Conservation (phyloP, 2,329 filamentous ascomycete species). For the Penicillium sp. region DNA sequence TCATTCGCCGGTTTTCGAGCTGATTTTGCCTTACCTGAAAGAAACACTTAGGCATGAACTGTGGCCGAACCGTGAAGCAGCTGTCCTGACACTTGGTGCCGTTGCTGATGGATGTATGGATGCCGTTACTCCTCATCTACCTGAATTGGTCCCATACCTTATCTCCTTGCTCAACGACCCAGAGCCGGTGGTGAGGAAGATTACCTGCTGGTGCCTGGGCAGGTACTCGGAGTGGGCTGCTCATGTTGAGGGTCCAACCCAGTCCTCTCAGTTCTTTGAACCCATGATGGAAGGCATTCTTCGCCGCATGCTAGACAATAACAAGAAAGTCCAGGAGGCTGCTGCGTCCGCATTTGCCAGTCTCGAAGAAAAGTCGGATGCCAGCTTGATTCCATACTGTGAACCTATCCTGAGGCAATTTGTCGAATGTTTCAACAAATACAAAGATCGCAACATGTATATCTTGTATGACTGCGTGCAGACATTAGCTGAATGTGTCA, state of each 20-base stretch:
- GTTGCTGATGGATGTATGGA: constrained; percentile 93
- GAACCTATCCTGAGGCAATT: constrained; percentile 88
- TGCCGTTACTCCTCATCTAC: constrained; percentile 83
- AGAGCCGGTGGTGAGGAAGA: constrained; percentile 89
- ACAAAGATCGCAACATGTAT: constrained; percentile 99
- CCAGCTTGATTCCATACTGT: constrained; percentile 77
- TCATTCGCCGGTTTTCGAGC: constrained; percentile 79
- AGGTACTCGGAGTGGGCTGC: constrained; percentile 92
- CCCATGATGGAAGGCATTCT: constrained; percentile 97
- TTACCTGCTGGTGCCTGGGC: constrained; percentile 96
- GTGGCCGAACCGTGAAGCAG: constrained; percentile 90
- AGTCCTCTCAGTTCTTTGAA: constrained; percentile 77
- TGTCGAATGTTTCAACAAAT: constrained; percentile 84
- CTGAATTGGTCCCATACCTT: constrained; percentile 84
- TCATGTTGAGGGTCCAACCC: constrained; percentile 61
- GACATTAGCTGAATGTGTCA: constrained; percentile 88
- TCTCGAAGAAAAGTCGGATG: constrained; percentile 87
- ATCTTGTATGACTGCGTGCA: constrained; percentile 98
- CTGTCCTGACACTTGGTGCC: constrained; percentile 87
- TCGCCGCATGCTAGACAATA: constrained; percentile 89
- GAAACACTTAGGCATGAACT: constrained; percentile 82
- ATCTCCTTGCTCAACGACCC: constrained; percentile 78
- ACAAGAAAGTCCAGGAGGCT: constrained; percentile 97
- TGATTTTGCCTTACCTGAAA: constrained; percentile 87
- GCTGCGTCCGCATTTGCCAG: constrained; percentile 94